These are phyloP conservation scores for Lipomyces japonicus DNA, from an alignment of 805 yeast genomes.

Conservation along the genomic window DNA sequence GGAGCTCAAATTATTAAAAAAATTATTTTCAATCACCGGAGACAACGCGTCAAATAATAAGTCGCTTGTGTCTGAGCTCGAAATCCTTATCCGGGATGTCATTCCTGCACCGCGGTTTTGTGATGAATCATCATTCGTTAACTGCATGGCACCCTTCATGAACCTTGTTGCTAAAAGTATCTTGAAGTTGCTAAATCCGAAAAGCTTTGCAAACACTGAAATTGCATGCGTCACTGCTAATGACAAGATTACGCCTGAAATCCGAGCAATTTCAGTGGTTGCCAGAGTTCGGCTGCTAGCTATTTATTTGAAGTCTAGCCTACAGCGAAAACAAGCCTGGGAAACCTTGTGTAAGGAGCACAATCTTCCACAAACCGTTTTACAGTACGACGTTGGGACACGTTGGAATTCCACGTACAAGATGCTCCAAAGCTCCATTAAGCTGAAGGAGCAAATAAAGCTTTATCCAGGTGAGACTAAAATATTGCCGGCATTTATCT, in stretches of 20 bases:
- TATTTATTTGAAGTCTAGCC: background rate
- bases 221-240: background rate
- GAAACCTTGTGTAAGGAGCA: background rate
- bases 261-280: background rate
- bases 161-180: background rate
- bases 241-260: conserved; percentile 1
- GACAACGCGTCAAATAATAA: conserved; percentile 2
- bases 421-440: background rate
- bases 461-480: background rate
- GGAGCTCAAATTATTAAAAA: background rate
- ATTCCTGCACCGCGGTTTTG: background rate
- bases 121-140: background rate
- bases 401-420: background rate
- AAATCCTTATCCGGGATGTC: background rate
- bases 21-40: background rate
- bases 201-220: background rate
- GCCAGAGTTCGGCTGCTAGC: background rate
- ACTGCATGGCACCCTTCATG: background rate
- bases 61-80: background rate
- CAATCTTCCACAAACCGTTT: background rate
- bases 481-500: background rate
- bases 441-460: background rate
- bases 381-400: background rate
- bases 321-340: conserved; percentile 1
- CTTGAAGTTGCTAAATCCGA: background rate